Evolutionary conservation across 345 rosid genomes (phyloP).

Genomic region (Cardamine resedifolia): DNA sequence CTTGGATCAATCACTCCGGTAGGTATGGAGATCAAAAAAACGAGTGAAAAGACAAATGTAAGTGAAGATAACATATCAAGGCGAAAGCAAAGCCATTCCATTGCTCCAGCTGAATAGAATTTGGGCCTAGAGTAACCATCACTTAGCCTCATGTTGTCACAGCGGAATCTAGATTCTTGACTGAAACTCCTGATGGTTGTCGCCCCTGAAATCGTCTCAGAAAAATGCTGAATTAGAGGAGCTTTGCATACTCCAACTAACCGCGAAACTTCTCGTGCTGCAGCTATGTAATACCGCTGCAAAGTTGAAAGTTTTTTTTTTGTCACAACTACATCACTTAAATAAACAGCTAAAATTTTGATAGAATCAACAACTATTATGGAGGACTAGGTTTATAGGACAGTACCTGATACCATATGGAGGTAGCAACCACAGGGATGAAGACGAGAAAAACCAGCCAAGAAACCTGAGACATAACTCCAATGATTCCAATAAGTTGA

Average conservation of each 20-base stretch:
- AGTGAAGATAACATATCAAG: constrained; percentile 64
- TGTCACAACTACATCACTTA: neutral
- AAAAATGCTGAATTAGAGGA: constrained; percentile 80
- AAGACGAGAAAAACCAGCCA: constrained; percentile 78
- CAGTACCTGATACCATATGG: constrained; percentile 80
- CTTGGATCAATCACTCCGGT: constrained; percentile 68
- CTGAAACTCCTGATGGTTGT: constrained; percentile 81
- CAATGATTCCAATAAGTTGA: constrained; percentile 65
- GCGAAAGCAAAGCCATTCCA: constrained; percentile 88
- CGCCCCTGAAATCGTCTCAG: constrained; percentile 79
- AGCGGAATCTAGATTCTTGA: constrained; percentile 67
- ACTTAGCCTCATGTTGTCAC: constrained; percentile 53
- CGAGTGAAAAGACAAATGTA: constrained; percentile 68
- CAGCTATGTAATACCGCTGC: constrained; percentile 70
- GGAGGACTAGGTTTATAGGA: neutral
- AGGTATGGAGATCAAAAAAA: constrained; percentile 65
- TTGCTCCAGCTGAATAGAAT: constrained; percentile 63
- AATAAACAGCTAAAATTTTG: neutral
- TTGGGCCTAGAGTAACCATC: constrained; percentile 71
- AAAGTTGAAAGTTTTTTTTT: constrained; percentile 20
- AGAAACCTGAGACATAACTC: constrained; percentile 76
- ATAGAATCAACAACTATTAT: constrained; percentile 9
- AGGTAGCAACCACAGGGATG: constrained; percentile 61
- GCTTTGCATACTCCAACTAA: constrained; percentile 79
- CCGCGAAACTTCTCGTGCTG: constrained; percentile 74